Conservation (phyloP, 306 rosid species). For the Purshia tridentata region DNA sequence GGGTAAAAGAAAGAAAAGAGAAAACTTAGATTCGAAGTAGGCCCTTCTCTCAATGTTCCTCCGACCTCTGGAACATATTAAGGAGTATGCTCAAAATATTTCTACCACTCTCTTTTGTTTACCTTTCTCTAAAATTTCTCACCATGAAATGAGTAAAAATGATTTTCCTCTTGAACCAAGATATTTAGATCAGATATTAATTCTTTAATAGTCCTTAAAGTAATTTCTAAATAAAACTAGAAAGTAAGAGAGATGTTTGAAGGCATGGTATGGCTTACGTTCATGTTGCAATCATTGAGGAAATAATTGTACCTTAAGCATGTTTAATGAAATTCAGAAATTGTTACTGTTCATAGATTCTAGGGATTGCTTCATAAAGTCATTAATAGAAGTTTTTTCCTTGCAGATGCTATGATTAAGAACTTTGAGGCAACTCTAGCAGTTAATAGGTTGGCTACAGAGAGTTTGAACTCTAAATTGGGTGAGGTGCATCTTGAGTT, state of each 20-base stretch:
- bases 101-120: not conserved
- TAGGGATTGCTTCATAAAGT: constrained; percentile 14
- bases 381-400: not conserved
- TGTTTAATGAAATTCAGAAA: not conserved
- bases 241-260: not conserved
- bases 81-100: not conserved
- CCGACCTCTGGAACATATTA: not conserved
- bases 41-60: not conserved
- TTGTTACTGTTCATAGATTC: not conserved
- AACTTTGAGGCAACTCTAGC: constrained; percentile 57
- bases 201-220: not conserved
- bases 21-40: too few species aligned
- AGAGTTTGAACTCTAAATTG: constrained; percentile 61
- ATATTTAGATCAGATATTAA: not conserved
- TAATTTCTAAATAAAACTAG: not conserved
- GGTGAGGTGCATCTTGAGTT: constrained; percentile 54
- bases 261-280: not conserved
- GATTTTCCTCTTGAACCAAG: not conserved
- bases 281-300: constrained; percentile 7
- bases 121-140: not conserved
- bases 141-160: not conserved
- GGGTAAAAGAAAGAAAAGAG: not conserved
- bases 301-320: constrained; percentile 3
- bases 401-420: constrained; percentile 66
- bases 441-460: constrained; percentile 51